phyloP scores from a whole-genome alignment of 768 basidiomycete species.

The Lactarius sp. region DNA sequence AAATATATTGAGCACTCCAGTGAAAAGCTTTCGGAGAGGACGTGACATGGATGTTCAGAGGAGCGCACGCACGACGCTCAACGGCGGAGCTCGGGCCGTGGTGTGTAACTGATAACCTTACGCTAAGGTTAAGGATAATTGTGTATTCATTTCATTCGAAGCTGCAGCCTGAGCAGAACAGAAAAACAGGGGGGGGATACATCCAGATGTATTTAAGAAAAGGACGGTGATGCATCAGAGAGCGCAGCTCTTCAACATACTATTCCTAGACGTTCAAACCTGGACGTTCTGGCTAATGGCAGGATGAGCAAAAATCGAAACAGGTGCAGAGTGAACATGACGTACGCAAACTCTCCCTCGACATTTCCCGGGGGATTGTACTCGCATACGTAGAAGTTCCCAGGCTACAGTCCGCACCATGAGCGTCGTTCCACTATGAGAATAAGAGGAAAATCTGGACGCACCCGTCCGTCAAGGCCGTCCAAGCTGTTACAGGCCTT shows the following conservation, averaged over 20 bases:
- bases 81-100: no score
- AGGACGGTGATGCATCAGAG: background rate
- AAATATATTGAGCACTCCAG: constrained; percentile 33
- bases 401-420: constrained; percentile 36
- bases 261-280: constrained; percentile 15
- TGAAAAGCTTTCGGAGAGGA: constrained; percentile 15
- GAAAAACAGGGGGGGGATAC: background rate
- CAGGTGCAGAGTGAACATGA: constrained; percentile 20
- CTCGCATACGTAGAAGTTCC: constrained; percentile 65
- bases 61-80: background rate
- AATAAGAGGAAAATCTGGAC: constrained; percentile 26
- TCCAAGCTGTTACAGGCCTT: constrained; percentile 36
- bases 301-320: background rate
- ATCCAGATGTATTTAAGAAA: constrained; percentile 20
- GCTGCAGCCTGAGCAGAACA: no score
- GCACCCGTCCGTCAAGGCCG: constrained; percentile 51
- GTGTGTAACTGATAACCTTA: background rate
- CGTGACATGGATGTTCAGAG: constrained; percentile 10
- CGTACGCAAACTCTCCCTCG: constrained; percentile 55
- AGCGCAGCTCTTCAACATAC: background rate
- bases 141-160: no score
- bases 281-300: constrained; percentile 33
- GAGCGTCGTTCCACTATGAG: background rate
- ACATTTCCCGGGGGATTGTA: constrained; percentile 63
- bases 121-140: constrained; percentile 8